Conservation (phyloP, 2,329 filamentous ascomycete genomes). For the Botrytis tulipae region DNA sequence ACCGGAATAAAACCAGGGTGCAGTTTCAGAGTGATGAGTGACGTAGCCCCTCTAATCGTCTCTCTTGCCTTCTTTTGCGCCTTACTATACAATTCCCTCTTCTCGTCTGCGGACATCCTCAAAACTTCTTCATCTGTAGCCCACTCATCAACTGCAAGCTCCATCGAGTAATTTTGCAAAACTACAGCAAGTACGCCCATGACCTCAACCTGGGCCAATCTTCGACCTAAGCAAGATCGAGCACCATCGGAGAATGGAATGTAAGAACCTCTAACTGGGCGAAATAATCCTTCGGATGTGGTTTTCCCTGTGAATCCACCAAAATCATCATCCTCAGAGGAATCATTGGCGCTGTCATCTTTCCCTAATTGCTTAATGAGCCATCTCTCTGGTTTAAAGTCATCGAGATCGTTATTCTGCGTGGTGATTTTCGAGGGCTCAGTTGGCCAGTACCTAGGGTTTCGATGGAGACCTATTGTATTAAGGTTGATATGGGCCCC, state of each 20-base stretch:
- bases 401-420: slow-evolving; percentile 41
- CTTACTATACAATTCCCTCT: slow-evolving; percentile 31
- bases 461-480: slow-evolving; percentile 48
- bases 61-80: slow-evolving; percentile 47
- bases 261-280: slow-evolving; percentile 37
- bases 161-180: slow-evolving; percentile 34
- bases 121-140: slow-evolving; percentile 34
- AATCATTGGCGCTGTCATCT: slow-evolving; percentile 39
- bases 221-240: slow-evolving; percentile 42
- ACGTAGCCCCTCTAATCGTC: slow-evolving; percentile 46
- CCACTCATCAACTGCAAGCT: slow-evolving; percentile 36
- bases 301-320: slow-evolving; percentile 22
- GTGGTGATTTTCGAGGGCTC: slow-evolving; percentile 59
- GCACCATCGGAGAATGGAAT: slow-evolving; percentile 40
- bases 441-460: slow-evolving; percentile 55
- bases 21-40: slow-evolving; percentile 72
- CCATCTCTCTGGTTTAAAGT: slow-evolving; percentile 59
- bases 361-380: slow-evolving; percentile 58
- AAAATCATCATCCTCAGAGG: slow-evolving; percentile 20
- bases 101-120: slow-evolving; percentile 30
- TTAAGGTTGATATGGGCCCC: slow-evolving; percentile 46
- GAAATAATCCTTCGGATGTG: slow-evolving; percentile 29
- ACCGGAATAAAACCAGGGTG: slow-evolving; percentile 58
- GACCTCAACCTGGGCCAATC: slow-evolving; percentile 41
- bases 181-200: slow-evolving; percentile 37